Base-by-base conservation (phyloP, 2,329 filamentous ascomycete genomes). In the Penicillium sp. region DNA sequence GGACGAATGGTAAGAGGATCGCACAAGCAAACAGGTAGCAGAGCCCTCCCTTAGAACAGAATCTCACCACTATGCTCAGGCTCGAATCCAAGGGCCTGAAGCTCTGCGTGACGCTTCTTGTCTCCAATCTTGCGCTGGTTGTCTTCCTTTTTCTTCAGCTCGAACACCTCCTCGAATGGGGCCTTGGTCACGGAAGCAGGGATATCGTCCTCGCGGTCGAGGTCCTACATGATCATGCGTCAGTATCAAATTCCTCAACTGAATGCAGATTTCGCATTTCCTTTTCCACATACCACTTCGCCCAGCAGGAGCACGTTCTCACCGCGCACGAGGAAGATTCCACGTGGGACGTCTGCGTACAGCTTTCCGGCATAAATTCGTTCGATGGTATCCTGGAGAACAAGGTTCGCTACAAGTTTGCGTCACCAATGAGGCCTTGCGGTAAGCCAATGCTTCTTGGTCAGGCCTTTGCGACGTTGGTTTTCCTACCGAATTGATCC, bases 291-390 rank as follows among this genome's bases (percentile, higher is more conserved):
- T 78, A 85, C 83, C 70, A 99, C 96, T 78, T 98, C 96, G 39
- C 95, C 95, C 17, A 98, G 84, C 47, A 99, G 82, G 54, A 96
- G 83, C n/a, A 99, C 95, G 75, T 99, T 99, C 80, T 99, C 95
- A 67, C 95, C 95, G 60, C 95, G 85, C 48, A 99, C 91, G 38
- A 98, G 85, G 79, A 95, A 98, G 63, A 96, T 87, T 52, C 95
- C 95, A 59, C 92, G 87, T 11, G 87, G 83, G 61, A 96, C 86
- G 75, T 99, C 95, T 61, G 92, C 91, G 74, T 92, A 98, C 54
- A 96, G 72, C 56, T 85, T 78, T 74, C 85, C 73, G 15, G 88
- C 87, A 74, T 94, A 97, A 68, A 96, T 86, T 58, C 95, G 87
- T 79, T 99, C 95, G 65, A 91, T 84, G 28, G 95, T 97, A 69